Conservation (phyloP, 2,329 filamentous ascomycete species). For the Botrytis aclada region DNA sequence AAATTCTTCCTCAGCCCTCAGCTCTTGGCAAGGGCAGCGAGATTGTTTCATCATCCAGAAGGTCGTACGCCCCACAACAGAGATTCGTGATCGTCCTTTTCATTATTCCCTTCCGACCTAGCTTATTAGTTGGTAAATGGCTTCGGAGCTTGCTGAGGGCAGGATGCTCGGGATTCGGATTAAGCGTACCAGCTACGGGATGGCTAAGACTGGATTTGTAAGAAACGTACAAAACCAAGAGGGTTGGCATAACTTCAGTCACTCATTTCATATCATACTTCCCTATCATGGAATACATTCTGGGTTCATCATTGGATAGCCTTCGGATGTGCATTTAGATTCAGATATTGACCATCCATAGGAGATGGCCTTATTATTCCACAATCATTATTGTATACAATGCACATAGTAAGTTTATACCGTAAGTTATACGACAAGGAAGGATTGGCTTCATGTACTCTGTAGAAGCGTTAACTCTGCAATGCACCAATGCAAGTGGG, state of each 20-base stretch:
- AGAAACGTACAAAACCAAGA: background rate
- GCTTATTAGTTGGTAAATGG: background rate
- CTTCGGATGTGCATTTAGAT: background rate
- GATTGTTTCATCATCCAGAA: background rate
- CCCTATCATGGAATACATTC: background rate
- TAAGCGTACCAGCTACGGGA: background rate
- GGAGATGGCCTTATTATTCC: background rate
- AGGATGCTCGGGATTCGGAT: slow-evolving; percentile 8
- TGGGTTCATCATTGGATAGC: background rate
- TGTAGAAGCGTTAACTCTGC: background rate
- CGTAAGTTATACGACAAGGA: background rate
- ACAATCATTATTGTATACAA: background rate
- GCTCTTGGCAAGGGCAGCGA: slow-evolving; percentile 5
- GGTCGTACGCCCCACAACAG: background rate
- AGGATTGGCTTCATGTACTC: background rate
- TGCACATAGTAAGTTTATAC: background rate
- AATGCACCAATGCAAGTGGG: background rate
- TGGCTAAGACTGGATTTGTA: background rate
- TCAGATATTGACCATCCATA: background rate
- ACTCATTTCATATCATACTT: background rate
- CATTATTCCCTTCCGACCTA: background rate
- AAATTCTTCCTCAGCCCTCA: slow-evolving; percentile 3
- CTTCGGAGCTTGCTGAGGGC: no score
- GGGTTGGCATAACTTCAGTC: background rate
- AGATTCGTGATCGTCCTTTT: background rate